These are phyloP conservation scores for Ciborinia camelliae DNA, from an alignment of 2,329 filamentous ascomycete species.

Conservation along the genomic window DNA sequence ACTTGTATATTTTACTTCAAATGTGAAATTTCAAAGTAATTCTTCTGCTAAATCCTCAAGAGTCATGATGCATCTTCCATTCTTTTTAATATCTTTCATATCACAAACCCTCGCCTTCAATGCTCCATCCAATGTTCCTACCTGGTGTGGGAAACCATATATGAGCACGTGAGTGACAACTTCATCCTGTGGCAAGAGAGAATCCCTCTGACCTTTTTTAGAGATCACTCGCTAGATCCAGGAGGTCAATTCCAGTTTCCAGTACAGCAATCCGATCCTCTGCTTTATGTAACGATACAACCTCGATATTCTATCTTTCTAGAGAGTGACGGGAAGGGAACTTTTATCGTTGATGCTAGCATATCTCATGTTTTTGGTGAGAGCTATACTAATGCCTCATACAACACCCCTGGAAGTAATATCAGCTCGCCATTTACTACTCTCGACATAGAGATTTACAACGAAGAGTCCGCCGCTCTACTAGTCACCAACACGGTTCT, in stretches of 20 bases:
- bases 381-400: slow-evolving; percentile 33
- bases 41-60: no score
- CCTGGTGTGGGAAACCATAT: slow-evolving; percentile 48
- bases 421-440: slow-evolving; percentile 23
- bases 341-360: slow-evolving; percentile 44
- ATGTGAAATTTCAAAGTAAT: background rate
- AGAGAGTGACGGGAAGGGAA: slow-evolving; percentile 40
- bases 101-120: slow-evolving; percentile 25
- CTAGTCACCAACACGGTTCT: slow-evolving; percentile 35
- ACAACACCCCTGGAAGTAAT: slow-evolving; percentile 21
- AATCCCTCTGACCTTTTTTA: slow-evolving; percentile 24
- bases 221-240: slow-evolving; percentile 46
- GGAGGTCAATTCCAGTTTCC: slow-evolving; percentile 47
- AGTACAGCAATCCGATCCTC: slow-evolving; percentile 37
- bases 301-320: slow-evolving; percentile 49
- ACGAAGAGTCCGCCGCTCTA: slow-evolving; percentile 31
- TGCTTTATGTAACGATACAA: slow-evolving; percentile 45
- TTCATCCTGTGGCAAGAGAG: background rate
- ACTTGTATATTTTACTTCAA: background rate
- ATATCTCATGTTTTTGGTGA: slow-evolving; percentile 42
- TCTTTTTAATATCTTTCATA: background rate
- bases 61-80: background rate
- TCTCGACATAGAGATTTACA: slow-evolving; percentile 33
- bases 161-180: slow-evolving; percentile 37
- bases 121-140: slow-evolving; percentile 26